A percentile compares a stretch with the other conserved stretches of the same genome.
Conservation (phyloP, 345 rosid species). For the Salix arbutifolia region DNA sequence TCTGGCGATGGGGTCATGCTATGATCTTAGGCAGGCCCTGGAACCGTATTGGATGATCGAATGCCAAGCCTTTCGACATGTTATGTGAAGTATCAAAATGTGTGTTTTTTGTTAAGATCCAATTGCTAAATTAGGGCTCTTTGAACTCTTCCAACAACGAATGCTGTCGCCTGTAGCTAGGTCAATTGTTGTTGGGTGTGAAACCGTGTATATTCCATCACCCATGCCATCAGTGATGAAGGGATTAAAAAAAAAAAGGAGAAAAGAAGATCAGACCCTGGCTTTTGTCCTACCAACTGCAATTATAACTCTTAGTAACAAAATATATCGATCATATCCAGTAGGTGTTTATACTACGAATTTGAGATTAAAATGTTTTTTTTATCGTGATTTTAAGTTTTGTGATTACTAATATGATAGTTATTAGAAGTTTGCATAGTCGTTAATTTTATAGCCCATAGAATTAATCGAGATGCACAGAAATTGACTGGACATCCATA, state of each 20-base stretch:
- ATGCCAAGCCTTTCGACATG: not conserved
- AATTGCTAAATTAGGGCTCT: not conserved
- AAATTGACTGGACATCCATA: too few species aligned
- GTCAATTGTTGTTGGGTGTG: constrained; percentile 1
- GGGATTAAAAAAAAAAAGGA: not conserved
- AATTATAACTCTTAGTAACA: not conserved
- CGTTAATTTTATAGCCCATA: too few species aligned
- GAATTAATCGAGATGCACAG: too few species aligned
- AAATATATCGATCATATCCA: too few species aligned
- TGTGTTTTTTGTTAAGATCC: not conserved
- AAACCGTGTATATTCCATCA: not conserved
- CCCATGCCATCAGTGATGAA: not conserved
- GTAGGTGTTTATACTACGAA: too few species aligned
- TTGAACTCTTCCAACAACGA: not conserved
- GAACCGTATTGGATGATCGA: not conserved
- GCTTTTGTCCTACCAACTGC: not conserved
- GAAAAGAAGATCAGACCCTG: not conserved
- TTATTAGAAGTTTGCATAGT: too few species aligned
- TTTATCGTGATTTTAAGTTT: too few species aligned
- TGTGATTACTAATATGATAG: rapidly evolving
- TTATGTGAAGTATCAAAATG: not conserved
- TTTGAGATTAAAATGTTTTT: too few species aligned
- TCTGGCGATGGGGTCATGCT: not conserved
- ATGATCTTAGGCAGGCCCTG: not conserved
- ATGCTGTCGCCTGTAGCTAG: not conserved